Base-by-base conservation (phyloP, 352 stramenopile genomes). In the Phytophthora cactorum region DNA sequence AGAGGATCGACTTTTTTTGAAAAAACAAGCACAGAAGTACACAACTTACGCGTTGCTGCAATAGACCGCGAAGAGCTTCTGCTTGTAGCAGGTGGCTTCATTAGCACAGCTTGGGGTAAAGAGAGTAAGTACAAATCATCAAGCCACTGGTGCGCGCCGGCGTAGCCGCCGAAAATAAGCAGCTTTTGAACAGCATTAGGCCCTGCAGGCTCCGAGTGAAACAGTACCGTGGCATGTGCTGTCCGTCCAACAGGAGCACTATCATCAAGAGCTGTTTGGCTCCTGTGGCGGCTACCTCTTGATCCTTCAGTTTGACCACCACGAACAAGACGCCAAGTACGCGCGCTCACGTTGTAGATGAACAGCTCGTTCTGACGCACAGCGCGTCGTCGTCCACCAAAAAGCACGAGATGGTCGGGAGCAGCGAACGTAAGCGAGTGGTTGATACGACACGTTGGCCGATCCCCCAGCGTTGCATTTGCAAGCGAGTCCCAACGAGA, bases 111-210 rank as follows among this genome's bases (percentile, higher is more conserved):
- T 57, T 72, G 49, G 7, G 58, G 47, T 5, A 79, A 53, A n/a
- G 70, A 75, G 4, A 93, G 72, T 17, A 88, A 34, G 44, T 88
- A 70, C 32, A 89, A n/a, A 58, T 93, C 85, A 58, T 90, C 79
- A 1, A 91, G 72, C 85, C 85, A 93, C 2, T 55, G 58, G 47
- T 84, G 77, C 1, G 72, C 77, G 0, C 85, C 85, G 44, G 78
- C 79, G 39, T 93, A 93, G 25, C 85, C 85, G 1, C 85, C 85
- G 46, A 93, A 93, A 4, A 93, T 50, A 32, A 93, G 38, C 11
- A 91, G 25, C 12, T 73, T 76, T 55, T 87, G 67, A 31, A 68
- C 62, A 44, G 52, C 62, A 34, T 64, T 36, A 39, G 46, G 52
- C 10, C 61, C 60, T 25, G 59, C 41, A 31, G 63, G 51, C 34